A percentile compares a stretch with the other conserved stretches of the same genome.
These are phyloP conservation scores for Volvox reticuliferus DNA, from an alignment of 139 green algal species.

Conservation along the genomic window DNA sequence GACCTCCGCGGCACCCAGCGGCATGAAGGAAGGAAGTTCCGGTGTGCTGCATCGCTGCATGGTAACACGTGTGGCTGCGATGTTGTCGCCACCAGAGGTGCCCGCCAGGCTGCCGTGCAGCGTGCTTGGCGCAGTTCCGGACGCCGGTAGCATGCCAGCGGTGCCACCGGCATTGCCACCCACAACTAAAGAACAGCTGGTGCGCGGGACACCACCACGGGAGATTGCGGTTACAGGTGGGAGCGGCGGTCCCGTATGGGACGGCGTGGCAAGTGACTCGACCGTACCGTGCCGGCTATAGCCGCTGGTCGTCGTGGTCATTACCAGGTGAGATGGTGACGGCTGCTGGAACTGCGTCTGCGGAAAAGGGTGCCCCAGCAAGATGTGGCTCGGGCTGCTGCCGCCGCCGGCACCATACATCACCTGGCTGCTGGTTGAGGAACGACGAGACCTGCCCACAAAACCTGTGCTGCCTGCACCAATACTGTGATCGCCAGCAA, in stretches of 20 bases:
- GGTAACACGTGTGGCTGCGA: background rate
- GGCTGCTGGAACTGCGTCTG: background rate
- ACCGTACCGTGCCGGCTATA: background rate
- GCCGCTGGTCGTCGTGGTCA: background rate
- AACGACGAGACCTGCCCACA: background rate
- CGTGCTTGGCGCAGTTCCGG: background rate
- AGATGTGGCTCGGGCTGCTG: background rate
- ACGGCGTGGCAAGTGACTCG: background rate
- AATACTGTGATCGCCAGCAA: too few species aligned
- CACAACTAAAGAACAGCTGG: background rate
- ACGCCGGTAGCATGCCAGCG: background rate
- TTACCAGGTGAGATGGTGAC: background rate
- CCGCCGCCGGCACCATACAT: background rate
- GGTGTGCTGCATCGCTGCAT: constrained; percentile 9
- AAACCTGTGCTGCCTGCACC: background rate
- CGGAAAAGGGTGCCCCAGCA: background rate
- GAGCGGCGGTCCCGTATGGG: background rate
- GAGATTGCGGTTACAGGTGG: background rate
- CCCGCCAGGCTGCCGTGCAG: background rate
- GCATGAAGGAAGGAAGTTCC: background rate
- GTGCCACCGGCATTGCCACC: background rate
- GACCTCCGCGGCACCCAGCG: background rate
- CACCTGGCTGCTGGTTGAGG: constrained; percentile 7
- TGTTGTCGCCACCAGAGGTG: background rate
- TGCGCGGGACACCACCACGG: background rate